These are phyloP conservation scores for Umbilicaria muhlenbergii DNA, from an alignment of 495 filamentous ascomycete species.

Conservation along the genomic window DNA sequence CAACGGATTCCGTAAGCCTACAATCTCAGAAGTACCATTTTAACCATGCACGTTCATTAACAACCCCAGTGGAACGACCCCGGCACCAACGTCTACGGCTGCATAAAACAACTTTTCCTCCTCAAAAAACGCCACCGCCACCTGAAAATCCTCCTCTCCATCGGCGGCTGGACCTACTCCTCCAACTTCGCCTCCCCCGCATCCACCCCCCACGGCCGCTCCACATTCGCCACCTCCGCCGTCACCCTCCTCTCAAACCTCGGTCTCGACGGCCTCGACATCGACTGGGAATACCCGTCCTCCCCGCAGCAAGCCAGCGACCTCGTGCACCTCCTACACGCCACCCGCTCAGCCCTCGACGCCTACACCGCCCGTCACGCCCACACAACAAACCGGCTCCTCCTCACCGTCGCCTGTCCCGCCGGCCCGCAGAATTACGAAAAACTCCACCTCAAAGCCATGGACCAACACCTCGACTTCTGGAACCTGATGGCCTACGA, in stretches of 20 bases:
- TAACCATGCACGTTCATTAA: too few relatives aligned
- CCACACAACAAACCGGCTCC: slow-evolving; percentile 44
- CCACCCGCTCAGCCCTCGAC: slow-evolving; percentile 50
- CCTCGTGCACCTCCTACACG: slow-evolving; percentile 53
- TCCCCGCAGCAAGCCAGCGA: slow-evolving; percentile 46
- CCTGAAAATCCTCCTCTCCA: slow-evolving; percentile 80
- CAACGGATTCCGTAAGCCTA: slow-evolving; percentile 38
- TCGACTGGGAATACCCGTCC: slow-evolving; percentile 44
- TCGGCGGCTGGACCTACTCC: slow-evolving; percentile 95
- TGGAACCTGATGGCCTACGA: slow-evolving; percentile 72
- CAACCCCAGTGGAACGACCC: slow-evolving; percentile 32
- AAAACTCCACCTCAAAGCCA: slow-evolving; percentile 46
- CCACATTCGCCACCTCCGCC: slow-evolving; percentile 11
- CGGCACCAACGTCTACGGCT: slow-evolving; percentile 70
- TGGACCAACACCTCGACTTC: slow-evolving; percentile 67
- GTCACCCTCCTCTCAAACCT: slow-evolving; percentile 10
- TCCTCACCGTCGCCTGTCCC: slow-evolving; percentile 60
- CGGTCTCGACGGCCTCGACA: slow-evolving; percentile 30
- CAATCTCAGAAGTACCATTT: too few relatives aligned
- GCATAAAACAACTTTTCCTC: slow-evolving; percentile 83
- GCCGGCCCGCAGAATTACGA: slow-evolving; percentile 50
- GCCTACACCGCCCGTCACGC: slow-evolving; percentile 34
- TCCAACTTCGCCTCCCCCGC: slow-evolving; percentile 68
- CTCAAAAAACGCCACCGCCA: slow-evolving; percentile 79
- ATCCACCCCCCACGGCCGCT: slow-evolving; percentile 6